A percentile compares a stretch with the other conserved stretches of the same genome.
phyloP scores from a whole-genome alignment of 2,329 filamentous ascomycete genomes.

The Aspergillus puulaauensis region DNA sequence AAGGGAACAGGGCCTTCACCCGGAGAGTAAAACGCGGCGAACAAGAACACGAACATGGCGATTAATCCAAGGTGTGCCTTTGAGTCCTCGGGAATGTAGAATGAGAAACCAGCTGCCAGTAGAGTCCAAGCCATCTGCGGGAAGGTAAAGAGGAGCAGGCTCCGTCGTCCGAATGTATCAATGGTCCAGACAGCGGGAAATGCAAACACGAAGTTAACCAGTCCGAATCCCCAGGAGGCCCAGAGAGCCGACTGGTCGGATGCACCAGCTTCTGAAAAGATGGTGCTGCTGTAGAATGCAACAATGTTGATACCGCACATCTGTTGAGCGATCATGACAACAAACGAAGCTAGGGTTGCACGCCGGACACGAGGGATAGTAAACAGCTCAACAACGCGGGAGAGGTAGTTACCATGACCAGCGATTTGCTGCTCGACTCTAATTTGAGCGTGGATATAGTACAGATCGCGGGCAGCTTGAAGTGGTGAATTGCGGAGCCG shows the following conservation, averaged over 20 bases:
- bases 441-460: slow-evolving; percentile 58
- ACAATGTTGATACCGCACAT: slow-evolving; percentile 74
- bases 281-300: slow-evolving; percentile 70
- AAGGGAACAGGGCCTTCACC: slow-evolving; percentile 59
- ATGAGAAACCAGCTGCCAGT: slow-evolving; percentile 62
- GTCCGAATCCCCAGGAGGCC: slow-evolving; percentile 64
- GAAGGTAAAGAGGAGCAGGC: slow-evolving; percentile 65
- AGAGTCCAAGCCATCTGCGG: slow-evolving; percentile 67
- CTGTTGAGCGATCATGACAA: slow-evolving; percentile 77
- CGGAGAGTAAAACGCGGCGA: slow-evolving; percentile 64
- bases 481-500: slow-evolving; percentile 58
- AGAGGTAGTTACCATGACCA: slow-evolving; percentile 56
- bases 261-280: slow-evolving; percentile 57
- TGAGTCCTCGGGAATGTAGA: slow-evolving; percentile 47
- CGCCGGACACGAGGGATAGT: slow-evolving; percentile 50
- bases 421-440: slow-evolving; percentile 45
- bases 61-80: slow-evolving; percentile 54
- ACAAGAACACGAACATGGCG: slow-evolving; percentile 64
- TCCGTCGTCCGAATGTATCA: slow-evolving; percentile 64
- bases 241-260: slow-evolving; percentile 56
- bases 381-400: slow-evolving; percentile 57
- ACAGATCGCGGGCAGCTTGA: slow-evolving; percentile 63
- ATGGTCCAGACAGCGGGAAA: slow-evolving; percentile 66
- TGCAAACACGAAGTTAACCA: slow-evolving; percentile 66
- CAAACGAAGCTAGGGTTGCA: slow-evolving; percentile 73